Base-by-base conservation (phyloP, 78 protist species). In the Creolimax fragrantissima region DNA sequence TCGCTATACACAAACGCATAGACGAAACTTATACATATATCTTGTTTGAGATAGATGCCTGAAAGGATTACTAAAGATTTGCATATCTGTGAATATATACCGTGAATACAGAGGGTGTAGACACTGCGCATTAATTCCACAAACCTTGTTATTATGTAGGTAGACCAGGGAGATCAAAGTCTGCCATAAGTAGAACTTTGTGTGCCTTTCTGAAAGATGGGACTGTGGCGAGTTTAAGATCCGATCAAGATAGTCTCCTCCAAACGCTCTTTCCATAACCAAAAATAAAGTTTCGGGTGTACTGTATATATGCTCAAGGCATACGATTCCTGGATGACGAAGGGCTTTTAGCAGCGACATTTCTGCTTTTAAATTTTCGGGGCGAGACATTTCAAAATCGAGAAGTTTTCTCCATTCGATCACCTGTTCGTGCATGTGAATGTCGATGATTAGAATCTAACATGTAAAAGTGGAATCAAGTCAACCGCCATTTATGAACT, bases 261-360 rank as follows among this genome's bases (percentile, higher is more conserved):
- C 90, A 45, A 45, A 88, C 90, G 90, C 90, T 35, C 90, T 7
- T 36, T 88, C 90, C 90, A 88, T 88, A 7, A 88, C 90, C 11
- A 88, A 2, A 88, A 35, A 45, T 32, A 88, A 35, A 35, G 11
- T 32, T 32, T 6, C 44, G 32, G 47, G 45, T 6, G 47, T 88
- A n/a, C 44, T 6, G 67, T 88, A 88, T 6, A 88, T 32, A 35
- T 88, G 90, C 32, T 45, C 67, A 74, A 88, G 90, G 43, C 43
- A 45, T 7, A 88, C 45, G 7, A 88, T 83, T 11, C 86, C 86
- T 83, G 7, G 42, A 41, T 83, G 86, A 24, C 86, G 86, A 24
- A 83, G 7, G 5, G 86, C 35, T 24, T 83, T 83, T 6, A 83
- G 86, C 6, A 83, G 86, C 86, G 86, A 35, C 86, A 83, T 6